These are phyloP conservation scores for Scheffersomyces lignicola DNA, from an alignment of 1,139 yeast species.

Conservation along the genomic window DNA sequence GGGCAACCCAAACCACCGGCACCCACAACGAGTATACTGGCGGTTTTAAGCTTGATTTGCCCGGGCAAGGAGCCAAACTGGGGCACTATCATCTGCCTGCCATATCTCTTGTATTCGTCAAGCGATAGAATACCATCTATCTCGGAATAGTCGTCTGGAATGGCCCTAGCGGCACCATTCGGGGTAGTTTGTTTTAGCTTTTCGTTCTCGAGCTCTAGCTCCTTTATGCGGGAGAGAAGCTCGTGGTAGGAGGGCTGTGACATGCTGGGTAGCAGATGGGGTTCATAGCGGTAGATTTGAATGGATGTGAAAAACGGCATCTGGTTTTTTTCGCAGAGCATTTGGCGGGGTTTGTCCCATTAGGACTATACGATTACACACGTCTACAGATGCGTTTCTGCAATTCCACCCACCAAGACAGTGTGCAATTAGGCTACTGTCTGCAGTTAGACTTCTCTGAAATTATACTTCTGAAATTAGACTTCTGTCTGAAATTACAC, in stretches of 20 bases:
- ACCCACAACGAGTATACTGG: slow-evolving; percentile 78
- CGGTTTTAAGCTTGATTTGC: slow-evolving; percentile 57
- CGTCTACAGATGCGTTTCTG: no score
- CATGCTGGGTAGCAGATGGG: no score
- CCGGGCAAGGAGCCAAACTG: slow-evolving; percentile 56
- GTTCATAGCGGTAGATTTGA: no score
- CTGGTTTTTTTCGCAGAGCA: no score
- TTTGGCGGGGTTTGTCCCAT: no score
- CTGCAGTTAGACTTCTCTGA: no score
- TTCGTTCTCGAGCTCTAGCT: slow-evolving; percentile 26
- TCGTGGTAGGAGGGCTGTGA: slow-evolving; percentile 16
- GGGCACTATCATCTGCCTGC: slow-evolving; percentile 94
- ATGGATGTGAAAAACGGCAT: no score
- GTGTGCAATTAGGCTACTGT: no score
- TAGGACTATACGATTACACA: no score
- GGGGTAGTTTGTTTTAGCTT: slow-evolving; percentile 10
- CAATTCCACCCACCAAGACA: no score
- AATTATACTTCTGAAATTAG: no score
- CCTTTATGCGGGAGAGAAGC: slow-evolving; percentile 19
- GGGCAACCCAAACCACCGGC: slow-evolving; percentile 99
- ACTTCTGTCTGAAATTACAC: no score
- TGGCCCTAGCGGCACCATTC: neutral
- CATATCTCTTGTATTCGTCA: slow-evolving; percentile 82
- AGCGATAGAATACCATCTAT: slow-evolving; percentile 25
- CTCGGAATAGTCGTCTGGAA: slow-evolving; percentile 3